These are phyloP conservation scores for Chrysanthemum seticuspe DNA, from an alignment of 129 eudicot species.

Conservation along the genomic window DNA sequence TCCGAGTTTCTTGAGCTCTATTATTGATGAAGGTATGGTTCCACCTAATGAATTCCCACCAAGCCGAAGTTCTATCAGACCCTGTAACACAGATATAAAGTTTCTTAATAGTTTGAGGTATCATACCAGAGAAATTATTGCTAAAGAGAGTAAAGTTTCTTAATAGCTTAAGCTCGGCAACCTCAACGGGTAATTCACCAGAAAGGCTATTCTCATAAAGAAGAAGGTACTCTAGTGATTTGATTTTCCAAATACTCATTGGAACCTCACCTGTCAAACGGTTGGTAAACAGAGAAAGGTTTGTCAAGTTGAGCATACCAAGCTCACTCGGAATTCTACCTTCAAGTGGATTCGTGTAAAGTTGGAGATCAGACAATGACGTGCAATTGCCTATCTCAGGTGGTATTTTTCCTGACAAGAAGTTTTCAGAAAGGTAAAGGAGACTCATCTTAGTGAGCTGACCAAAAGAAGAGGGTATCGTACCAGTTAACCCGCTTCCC, in stretches of 20 bases:
- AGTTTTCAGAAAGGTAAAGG: no score
- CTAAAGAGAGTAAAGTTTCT: constrained; percentile 42
- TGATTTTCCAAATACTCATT: constrained; percentile 51
- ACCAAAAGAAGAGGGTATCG: no score
- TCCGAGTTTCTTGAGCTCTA: no score
- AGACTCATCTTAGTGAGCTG: no score
- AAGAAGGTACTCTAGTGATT: constrained; percentile 43
- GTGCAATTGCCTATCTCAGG: no score
- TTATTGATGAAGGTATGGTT: no score
- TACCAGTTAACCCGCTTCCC: no score
- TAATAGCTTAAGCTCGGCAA: constrained; percentile 44
- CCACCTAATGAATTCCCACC: no score
- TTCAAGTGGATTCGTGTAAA: no score
- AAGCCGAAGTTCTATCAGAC: constrained; percentile 19
- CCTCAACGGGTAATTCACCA: constrained; percentile 59
- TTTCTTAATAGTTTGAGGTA: constrained; percentile 66
- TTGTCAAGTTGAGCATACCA: constrained; percentile 45
- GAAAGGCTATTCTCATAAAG: constrained; percentile 49
- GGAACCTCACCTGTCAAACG: constrained; percentile 72
- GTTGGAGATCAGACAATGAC: no score
- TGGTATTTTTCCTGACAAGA: no score
- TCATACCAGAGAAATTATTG: constrained; percentile 54
- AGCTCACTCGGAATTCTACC: constrained; percentile 28
- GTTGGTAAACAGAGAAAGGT: constrained; percentile 49
- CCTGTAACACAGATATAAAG: no score